Evolutionary conservation across 2,329 filamentous ascomycete species (phyloP), one percentile per base, ranked within the genome.

Genomic region (Talaromyces sp.): DNA sequence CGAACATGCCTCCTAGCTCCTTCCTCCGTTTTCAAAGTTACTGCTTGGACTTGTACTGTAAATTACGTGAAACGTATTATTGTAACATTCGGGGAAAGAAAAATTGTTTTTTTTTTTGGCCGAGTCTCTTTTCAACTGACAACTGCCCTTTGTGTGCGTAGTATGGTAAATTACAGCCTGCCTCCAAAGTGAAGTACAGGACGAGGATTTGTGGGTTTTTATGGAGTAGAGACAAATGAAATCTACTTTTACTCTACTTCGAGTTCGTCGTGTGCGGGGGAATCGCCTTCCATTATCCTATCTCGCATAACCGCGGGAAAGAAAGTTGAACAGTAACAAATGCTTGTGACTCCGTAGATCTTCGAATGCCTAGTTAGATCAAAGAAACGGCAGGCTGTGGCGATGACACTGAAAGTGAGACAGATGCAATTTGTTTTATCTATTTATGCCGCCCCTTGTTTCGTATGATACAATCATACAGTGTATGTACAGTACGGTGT

Each of bases 351-450:
- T 19, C 15, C 22, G 22, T 31, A 28, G 22, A 31, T 46, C 43
- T 15, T 28, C 41, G 28, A 36, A n/a, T n/a, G n/a, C n/a, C 6
- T 25, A 22, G 40, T n/a, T n/a, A n/a, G n/a, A n/a, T n/a, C n/a
- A n/a, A n/a, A n/a, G n/a, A n/a, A n/a, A n/a, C n/a, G 25, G 28
- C 43, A 17, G 31, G 17, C 31, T 51, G 48, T 51, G 48, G 48
- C 48, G 21, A 51, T 36, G 33, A n/a, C n/a, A n/a, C n/a, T n/a
- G n/a, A 36, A 22, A 51, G 48, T 37, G 48, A 51, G 48, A 51
- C 48, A 51, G 31, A 28, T 52, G 33, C 13, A n/a, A 11, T 35
- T 17, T 28, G 19, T 11, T 8, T 35, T 51, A 11, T 36, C 31
- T 51, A 51, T n/a, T 36, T 22, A 39, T 48, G 45, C 28, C 45